Evolutionary conservation across 148 eudicot genomes (phyloP), one percentile per base, ranked within the genome.

Genomic region (Pharnaceum exiguum): DNA sequence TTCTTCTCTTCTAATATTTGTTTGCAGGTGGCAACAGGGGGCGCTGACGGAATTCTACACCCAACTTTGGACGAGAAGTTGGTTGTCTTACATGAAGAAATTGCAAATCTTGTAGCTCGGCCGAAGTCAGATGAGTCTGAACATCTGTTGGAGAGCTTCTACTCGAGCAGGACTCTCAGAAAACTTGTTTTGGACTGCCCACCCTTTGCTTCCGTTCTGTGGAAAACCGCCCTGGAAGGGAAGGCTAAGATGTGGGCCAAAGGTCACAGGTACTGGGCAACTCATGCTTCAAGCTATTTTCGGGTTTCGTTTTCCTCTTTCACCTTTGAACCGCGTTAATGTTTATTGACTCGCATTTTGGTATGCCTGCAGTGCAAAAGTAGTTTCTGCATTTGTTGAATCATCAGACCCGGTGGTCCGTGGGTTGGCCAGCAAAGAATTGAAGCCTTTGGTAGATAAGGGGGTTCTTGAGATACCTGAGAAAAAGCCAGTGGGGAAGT

Each of bases 181-280:
- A 93, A 77, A 71, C 82, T 93, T 19, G 71, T 83, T 46, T 66
- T 93, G 31, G 95, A 89, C 47, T 85, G 91, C 60, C 95, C 99
- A 2, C 21, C 70, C 19, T 93, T 88, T 49, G 96, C 99, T 67
- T 60, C 85, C 12, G 69, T 69, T 44, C 67, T 93, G 30, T 93
- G 99, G 99, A 71, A 77, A 38, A 77, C 48, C 26, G 89, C 96
- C 28, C 66, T 93, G 11, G 38, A 78, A 78, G 96, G 91, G 59
- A 86, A 81, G 32, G 78, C 74, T 37, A 55, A 70, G 70, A 67
- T 26, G 12, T 89, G 90, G 99, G 86, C 91, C 38, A 67, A 79
- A 52, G 99, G 95, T 51, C 87, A 89, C 87, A 86, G 99, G 99
- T 93, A 58, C 35, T 15, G n/a, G n/a, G n/a, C n/a, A n/a, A n/a